Base-by-base conservation (phyloP, 805 yeast genomes). In the Schwanniomyces pseudopolymorphus region DNA sequence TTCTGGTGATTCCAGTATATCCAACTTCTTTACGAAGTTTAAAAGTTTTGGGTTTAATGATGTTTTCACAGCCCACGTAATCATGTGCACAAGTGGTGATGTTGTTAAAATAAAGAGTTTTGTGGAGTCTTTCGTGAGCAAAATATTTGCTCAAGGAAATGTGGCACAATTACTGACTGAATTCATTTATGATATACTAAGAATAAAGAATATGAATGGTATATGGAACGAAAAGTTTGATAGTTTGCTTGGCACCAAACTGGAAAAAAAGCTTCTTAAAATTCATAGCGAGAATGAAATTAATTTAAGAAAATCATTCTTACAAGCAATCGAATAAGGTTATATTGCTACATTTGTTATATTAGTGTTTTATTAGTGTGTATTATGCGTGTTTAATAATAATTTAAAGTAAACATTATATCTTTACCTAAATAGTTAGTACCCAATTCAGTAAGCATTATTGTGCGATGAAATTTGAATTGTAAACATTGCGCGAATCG, bases 1-100 rank as follows among this genome's bases (percentile, higher is more conserved):
- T 19, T 14, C 35, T 14, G 35, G 20, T 16, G 35, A 31, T 14
- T 31, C 35, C 3, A 26, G 28, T 28, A 25, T 39, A 21, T 16
- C 40, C 5, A n/a, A 35, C 13, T 35, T 53, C 9, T 49, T 51
- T 38, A 43, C 40, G 17, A 44, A 42, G 33, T 50, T 57, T 37
- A 39, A 28, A 10, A 33, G 44, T 19, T n/a, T 57, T 17, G 63
- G 63, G 6, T 55, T 59, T 28, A 59, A 49, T 16, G 56, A 56
- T n/a, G 35, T 40, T 19, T 55, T 57, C 22, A 52, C 55, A 10
- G 47, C 55, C 35, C 59, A 56, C 40, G 36, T 55, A 5, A 42
- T 58, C 3, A 47, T 54, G 48, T 36, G 52, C 14, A 45, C 60
- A 1, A 46, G 42, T 41, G 54, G 50, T 22, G 58, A 52, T 36